Base-by-base conservation (phyloP, 345 rosid species). In the Brassica carinata region DNA sequence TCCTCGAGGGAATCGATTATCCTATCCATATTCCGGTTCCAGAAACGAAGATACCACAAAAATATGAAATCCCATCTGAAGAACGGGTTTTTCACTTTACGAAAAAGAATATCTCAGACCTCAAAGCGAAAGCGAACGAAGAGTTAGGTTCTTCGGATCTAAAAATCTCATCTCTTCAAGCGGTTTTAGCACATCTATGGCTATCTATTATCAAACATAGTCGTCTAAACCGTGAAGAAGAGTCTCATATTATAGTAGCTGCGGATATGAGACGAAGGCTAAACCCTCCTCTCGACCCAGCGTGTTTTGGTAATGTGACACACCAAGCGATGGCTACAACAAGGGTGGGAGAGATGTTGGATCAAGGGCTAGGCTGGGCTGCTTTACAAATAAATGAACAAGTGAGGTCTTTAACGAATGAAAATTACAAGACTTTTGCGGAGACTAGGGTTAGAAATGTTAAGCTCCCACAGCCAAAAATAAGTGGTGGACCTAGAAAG, bases 131-230 rank as follows among this genome's bases (percentile, higher is more conserved):
- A 71, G 88, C 83, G 55, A 83, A 83, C 18, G 34, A 11, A 2
- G 85, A 85, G 10, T 34, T 36, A 13, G 81, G 70, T 6, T 67
- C 77, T 2, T 3, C 48, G 64, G 64, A 77, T 9, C 2, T 11
- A 0, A 77, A 61, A 7, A 69, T 85, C 48, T 84, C 87, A 2
- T 84, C 88, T n/a, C 81, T 87, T 40, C 92, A 87, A 81, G 81
- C 87, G 15, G 67, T 88, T 2, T 33, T 75, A 3, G 73, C 86
- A 1, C 88, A 85, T 71, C 2, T 88, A 8, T 87, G 89, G 90
- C 30, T 69, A 6, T 68, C 80, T 2, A 69, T 68, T 11, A 36
- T 72, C 30, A 81, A 72, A 1, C 48, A 31, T 53, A 64, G 69
- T 57, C 17, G 13, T 4, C 5, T 69, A 0, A 74, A 73, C 29